Evolutionary conservation across 306 rosid species (phyloP).

Genomic region (Nissolia schottii): DNA sequence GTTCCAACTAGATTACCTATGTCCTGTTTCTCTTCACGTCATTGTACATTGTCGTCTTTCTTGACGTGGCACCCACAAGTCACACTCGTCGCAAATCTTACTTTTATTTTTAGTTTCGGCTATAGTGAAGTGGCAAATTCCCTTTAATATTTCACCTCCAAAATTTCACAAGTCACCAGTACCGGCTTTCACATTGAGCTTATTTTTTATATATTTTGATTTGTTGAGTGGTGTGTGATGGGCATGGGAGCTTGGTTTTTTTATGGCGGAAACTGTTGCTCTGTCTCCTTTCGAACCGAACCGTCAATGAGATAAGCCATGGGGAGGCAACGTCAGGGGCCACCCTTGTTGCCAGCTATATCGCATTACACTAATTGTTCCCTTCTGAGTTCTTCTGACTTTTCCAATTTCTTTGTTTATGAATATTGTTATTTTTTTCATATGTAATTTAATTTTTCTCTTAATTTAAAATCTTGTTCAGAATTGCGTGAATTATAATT

Average conservation of each 20-base stretch:
- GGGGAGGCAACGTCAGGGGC: conserved; percentile 38
- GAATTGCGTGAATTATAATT: too few species aligned
- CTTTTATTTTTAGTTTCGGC: too few species aligned
- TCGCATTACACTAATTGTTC: conserved; percentile 31
- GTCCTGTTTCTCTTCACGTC: not conserved
- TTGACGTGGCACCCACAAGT: not conserved
- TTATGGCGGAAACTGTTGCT: conserved; percentile 24
- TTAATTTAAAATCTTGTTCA: too few species aligned
- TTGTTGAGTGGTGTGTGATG: not conserved
- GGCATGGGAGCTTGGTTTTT: not conserved
- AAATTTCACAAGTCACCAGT: not conserved
- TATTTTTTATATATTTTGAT: not conserved
- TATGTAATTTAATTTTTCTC: too few species aligned
- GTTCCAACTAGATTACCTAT: not conserved
- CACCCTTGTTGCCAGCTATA: conserved; percentile 54
- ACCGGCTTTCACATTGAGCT: not conserved
- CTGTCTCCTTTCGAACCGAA: conserved; percentile 28
- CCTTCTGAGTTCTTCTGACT: not conserved
- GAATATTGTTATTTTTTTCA: too few species aligned
- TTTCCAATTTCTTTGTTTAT: too few species aligned
- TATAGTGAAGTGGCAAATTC: too few species aligned
- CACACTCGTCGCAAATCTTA: not conserved
- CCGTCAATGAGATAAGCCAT: conserved; percentile 45
- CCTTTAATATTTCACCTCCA: too few species aligned
- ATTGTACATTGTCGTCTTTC: not conserved